These are phyloP conservation scores for Limonium bicolor DNA, from an alignment of 148 eudicot species.

Conservation along the genomic window DNA sequence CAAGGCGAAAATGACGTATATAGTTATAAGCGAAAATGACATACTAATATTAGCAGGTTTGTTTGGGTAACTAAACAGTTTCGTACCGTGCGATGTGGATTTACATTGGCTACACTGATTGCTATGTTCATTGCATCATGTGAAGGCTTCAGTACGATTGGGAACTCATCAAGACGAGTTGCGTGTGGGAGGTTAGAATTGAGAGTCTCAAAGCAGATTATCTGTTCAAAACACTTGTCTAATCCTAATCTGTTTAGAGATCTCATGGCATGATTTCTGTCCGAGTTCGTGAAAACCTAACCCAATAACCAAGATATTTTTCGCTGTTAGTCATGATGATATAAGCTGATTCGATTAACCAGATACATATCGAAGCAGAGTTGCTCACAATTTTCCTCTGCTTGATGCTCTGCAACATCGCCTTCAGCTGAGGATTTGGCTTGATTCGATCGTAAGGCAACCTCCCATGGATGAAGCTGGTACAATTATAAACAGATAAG, in stretches of 20 bases:
- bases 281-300: conserved; percentile 88
- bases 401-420: conserved; percentile 36
- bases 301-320: neutral
- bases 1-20: too few species aligned
- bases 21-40: neutral
- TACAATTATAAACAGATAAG: neutral
- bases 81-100: conserved; percentile 67
- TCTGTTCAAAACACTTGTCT: conserved; percentile 61
- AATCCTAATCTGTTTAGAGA: conserved; percentile 53
- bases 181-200: conserved; percentile 58
- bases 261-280: conserved; percentile 49
- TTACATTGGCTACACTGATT: conserved; percentile 33
- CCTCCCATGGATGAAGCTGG: conserved; percentile 92
- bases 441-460: conserved; percentile 68
- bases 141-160: conserved; percentile 67
- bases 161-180: conserved; percentile 42
- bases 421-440: conserved; percentile 52
- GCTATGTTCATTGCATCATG: conserved; percentile 60
- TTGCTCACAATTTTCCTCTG: conserved; percentile 64
- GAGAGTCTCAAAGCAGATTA: conserved; percentile 76
- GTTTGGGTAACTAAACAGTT: neutral
- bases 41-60: neutral
- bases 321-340: too few species aligned
- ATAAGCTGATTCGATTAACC: neutral
- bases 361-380: neutral